phyloP scores from a whole-genome alignment of 345 rosid species.

The Balakata baccata region DNA sequence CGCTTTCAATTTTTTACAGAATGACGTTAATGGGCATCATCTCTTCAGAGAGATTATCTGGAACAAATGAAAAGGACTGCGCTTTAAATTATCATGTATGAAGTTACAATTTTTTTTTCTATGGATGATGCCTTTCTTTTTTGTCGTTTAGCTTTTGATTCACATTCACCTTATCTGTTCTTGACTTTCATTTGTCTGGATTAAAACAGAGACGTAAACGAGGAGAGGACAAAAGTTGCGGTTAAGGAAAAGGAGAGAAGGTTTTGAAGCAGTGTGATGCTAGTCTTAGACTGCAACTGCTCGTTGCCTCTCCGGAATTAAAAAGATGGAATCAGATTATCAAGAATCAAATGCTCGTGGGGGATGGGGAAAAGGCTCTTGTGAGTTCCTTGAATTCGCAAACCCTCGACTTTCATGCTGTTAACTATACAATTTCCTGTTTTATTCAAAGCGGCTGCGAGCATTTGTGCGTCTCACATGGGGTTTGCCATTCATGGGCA shows the following conservation, averaged over 20 bases:
- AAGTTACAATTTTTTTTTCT: neutral
- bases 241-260: neutral
- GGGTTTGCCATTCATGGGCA: slow-evolving; percentile 19
- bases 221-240: too few species aligned
- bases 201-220: too few species aligned
- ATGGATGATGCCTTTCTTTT: neutral
- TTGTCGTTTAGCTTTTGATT: neutral
- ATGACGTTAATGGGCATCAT: too few species aligned
- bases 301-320: neutral
- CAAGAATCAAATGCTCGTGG: slow-evolving; percentile 8
- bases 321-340: slow-evolving; percentile 10
- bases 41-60: neutral
- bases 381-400: slow-evolving; percentile 11
- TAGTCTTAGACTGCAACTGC: slow-evolving; percentile 6
- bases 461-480: neutral
- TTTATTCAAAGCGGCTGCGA: slow-evolving; percentile 21
- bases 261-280: neutral
- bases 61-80: too few species aligned
- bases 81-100: too few species aligned
- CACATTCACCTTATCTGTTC: too few species aligned
- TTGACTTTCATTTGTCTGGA: too few species aligned
- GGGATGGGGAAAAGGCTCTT: slow-evolving; percentile 11
- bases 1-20: too few species aligned
- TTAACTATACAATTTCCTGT: slow-evolving; percentile 18
- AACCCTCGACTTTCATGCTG: slow-evolving; percentile 17